Evolutionary conservation across 768 basidiomycete genomes (phyloP).

Genomic region (Neoboletus magnificus): DNA sequence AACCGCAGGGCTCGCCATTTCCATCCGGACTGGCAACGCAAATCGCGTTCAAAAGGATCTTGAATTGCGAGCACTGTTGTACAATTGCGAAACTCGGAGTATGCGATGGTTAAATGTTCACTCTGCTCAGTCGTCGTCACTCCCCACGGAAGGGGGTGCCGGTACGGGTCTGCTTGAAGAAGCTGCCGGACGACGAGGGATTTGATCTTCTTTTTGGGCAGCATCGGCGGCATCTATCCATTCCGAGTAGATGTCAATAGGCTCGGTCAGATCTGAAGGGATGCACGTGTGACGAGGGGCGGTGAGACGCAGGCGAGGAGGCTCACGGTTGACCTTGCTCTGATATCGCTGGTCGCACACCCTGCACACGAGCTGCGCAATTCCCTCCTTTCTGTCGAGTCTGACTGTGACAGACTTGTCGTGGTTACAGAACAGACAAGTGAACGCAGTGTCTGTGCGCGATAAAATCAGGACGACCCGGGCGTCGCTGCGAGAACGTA

Average conservation of each 20-base stretch:
- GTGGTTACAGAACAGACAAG: slow-evolving; percentile 87
- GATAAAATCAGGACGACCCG: slow-evolving; percentile 1
- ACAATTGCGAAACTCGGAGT: slow-evolving; percentile 15
- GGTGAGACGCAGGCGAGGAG: neutral
- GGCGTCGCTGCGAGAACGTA: slow-evolving; percentile 26
- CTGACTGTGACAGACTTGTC: slow-evolving; percentile 85
- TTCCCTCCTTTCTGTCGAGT: slow-evolving; percentile 80
- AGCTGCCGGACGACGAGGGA: slow-evolving; percentile 47
- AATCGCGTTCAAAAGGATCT: neutral
- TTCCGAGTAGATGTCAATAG: slow-evolving; percentile 87
- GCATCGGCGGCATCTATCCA: slow-evolving; percentile 90
- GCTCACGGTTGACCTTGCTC: slow-evolving; percentile 81
- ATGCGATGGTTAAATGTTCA: slow-evolving; percentile 3
- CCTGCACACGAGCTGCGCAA: slow-evolving; percentile 77
- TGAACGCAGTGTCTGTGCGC: slow-evolving; percentile 70
- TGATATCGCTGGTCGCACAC: slow-evolving; percentile 87
- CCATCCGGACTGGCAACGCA: slow-evolving; percentile 3
- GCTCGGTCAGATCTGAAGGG: slow-evolving; percentile 72
- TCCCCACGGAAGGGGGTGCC: slow-evolving; percentile 36
- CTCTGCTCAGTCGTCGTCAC: slow-evolving; percentile 42
- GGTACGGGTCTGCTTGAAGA: slow-evolving; percentile 48
- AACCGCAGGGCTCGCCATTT: neutral
- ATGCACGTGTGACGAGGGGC: slow-evolving; percentile 14
- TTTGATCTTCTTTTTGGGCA: slow-evolving; percentile 62
- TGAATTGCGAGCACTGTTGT: slow-evolving; percentile 16